Conservation (phyloP, 2,329 filamentous ascomycete species). For the Fusarium sarcochroum region DNA sequence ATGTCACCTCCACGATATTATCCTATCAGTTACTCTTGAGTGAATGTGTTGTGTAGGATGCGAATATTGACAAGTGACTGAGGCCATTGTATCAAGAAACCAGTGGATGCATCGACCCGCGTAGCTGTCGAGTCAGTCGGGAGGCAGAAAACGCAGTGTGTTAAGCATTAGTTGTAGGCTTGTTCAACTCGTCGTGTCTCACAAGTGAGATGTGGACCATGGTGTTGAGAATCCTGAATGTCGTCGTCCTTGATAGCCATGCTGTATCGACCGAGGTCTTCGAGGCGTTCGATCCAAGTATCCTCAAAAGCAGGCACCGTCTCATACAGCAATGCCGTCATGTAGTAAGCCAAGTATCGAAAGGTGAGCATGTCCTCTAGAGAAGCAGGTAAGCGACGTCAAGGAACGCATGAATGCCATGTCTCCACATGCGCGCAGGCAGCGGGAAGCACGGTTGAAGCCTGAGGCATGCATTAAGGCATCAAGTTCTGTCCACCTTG, state of each 20-base stretch:
- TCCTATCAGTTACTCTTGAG: neutral
- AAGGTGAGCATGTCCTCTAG: neutral
- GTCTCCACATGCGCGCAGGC: conserved; percentile 6
- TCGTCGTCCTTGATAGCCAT: no score
- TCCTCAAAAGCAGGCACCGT: conserved; percentile 85
- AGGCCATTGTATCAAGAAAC: neutral
- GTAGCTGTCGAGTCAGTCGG: no score
- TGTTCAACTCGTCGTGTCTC: neutral
- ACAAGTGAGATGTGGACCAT: no score
- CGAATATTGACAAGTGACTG: neutral
- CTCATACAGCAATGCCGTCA: conserved; percentile 89
- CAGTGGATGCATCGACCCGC: no score
- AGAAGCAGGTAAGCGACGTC: neutral
- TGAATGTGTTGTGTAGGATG: neutral
- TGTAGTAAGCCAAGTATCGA: conserved; percentile 86
- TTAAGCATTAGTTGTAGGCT: neutral
- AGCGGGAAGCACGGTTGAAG: neutral
- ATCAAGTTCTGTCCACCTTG: neutral
- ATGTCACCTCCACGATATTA: neutral
- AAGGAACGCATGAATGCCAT: neutral
- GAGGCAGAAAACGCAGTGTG: neutral
- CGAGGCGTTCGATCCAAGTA: conserved; percentile 93
- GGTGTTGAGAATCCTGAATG: no score
- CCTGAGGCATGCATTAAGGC: conserved; percentile 26
- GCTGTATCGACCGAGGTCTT: conserved; percentile 76